phyloP scores from a whole-genome alignment of 768 basidiomycete species.

The Erythrobasidium yunnanense region DNA sequence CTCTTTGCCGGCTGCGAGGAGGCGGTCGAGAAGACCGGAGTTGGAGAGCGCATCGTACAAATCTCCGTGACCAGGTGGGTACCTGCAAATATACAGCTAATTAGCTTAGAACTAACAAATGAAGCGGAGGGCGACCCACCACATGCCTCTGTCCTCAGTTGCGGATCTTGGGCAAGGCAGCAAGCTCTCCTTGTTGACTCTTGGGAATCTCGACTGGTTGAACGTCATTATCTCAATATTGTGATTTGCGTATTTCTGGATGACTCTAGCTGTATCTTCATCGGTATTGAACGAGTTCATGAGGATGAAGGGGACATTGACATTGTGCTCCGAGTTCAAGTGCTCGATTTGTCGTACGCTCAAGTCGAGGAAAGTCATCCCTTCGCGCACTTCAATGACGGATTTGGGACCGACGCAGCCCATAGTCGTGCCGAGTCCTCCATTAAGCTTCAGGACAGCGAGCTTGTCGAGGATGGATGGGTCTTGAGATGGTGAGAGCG shows the following conservation, averaged over 20 bases:
- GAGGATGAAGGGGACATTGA: conserved; percentile 91
- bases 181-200: conserved; percentile 78
- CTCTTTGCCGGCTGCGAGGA: conserved; percentile 83
- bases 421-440: conserved; percentile 45
- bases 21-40: conserved; percentile 79
- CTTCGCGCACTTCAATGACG: conserved; percentile 90
- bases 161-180: conserved; percentile 69
- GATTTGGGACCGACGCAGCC: conserved; percentile 62
- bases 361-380: conserved; percentile 94
- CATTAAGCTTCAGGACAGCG: conserved; percentile 89
- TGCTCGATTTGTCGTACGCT: conserved; percentile 91
- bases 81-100: conserved; percentile 40
- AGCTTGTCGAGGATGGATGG: conserved; percentile 72
- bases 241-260: conserved; percentile 92
- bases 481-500: conserved; percentile 54
- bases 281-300: conserved; percentile 99
- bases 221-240: conserved; percentile 65
- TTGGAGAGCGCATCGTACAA: conserved; percentile 84
- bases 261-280: conserved; percentile 88
- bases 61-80: conserved; percentile 94
- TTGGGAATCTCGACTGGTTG: conserved; percentile 77
- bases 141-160: conserved; percentile 73
- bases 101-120: neutral
- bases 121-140: too few relatives aligned
- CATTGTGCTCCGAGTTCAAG: conserved; percentile 68